Base-by-base conservation (phyloP, 495 filamentous ascomycete genomes). In the Talaromyces borbonicus region DNA sequence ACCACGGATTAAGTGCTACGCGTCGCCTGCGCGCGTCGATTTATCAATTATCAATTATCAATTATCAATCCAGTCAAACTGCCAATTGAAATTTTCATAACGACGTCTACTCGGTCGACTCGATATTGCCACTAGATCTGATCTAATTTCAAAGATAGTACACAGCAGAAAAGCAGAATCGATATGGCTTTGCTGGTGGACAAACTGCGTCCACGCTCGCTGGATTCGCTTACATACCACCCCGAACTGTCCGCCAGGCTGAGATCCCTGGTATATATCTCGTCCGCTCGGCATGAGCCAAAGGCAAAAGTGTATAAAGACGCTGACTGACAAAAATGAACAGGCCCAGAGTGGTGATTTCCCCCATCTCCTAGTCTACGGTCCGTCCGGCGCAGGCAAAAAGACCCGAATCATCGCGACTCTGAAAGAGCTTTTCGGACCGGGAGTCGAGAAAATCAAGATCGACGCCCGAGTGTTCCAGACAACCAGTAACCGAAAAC, bases 271-370 rank as follows among this genome's bases (percentile, higher is more conserved):
- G 90, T 95, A 78, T n/a, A 57, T 77, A 20, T 38, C 18, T 20
- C 11, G 18, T 8, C 35, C 35, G 19, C 32, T 18, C 7, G 11
- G 16, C 3, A 19, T 22, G 16, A 8, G 4, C 8, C 12, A 19
- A 37, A 37, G 35, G 12, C 3, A 33, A 15, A 33, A 32, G 16
- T 11, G 12, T 16, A 9, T 12, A 7, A 35, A 15, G 8, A 38
- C 6, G 11, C 6, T 20, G 19, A 36, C 23, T 42, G 27, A 33
- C 3, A 9, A 22, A 49, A 37, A 18, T 39, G 27, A 48, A 43
- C 52, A 96, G 90, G 92, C 92, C 6, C 86, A 94, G 79, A 88
- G 81, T 66, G 88, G 88, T 48, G 92, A 98, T 61, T 97, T 98
- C 56, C 92, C 92, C 44, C 93, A 98, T 62, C 80, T 97, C 27